phyloP scores from a whole-genome alignment of 345 rosid species.

The Gossypium australe region DNA sequence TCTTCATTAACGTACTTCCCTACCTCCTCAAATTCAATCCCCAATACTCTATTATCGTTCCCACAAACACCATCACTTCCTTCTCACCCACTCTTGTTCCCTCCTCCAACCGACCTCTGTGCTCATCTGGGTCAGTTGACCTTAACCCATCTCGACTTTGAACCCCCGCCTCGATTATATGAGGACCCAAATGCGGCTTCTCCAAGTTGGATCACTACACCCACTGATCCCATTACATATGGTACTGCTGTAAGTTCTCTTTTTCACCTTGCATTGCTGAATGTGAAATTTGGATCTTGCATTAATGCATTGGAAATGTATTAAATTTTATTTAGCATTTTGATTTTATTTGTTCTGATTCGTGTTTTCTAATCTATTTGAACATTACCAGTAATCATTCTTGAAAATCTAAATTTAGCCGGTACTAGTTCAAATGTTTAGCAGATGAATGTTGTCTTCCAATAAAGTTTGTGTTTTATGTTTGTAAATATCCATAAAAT shows the following conservation, averaged over 20 bases:
- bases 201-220: slow-evolving; percentile 9
- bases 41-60: neutral
- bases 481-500: neutral
- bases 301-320: neutral
- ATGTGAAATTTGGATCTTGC: neutral
- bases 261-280: neutral
- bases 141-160: slow-evolving; percentile 3
- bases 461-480: neutral
- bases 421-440: neutral
- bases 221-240: slow-evolving; percentile 9
- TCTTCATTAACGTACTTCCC: slow-evolving; percentile 3
- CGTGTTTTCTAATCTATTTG: neutral
- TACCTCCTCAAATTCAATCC: neutral
- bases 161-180: neutral
- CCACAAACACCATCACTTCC: slow-evolving; percentile 8
- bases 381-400: neutral
- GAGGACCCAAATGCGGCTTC: slow-evolving; percentile 19
- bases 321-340: neutral
- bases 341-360: neutral
- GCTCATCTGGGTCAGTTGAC: slow-evolving; percentile 1
- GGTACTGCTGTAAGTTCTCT: slow-evolving; percentile 17
- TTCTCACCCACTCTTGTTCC: slow-evolving; percentile 6
- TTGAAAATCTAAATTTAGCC: neutral
- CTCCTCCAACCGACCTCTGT: slow-evolving; percentile 18
- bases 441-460: neutral